phyloP scores from a whole-genome alignment of 352 stramenopile species.

The Phytopythium sindhum region DNA sequence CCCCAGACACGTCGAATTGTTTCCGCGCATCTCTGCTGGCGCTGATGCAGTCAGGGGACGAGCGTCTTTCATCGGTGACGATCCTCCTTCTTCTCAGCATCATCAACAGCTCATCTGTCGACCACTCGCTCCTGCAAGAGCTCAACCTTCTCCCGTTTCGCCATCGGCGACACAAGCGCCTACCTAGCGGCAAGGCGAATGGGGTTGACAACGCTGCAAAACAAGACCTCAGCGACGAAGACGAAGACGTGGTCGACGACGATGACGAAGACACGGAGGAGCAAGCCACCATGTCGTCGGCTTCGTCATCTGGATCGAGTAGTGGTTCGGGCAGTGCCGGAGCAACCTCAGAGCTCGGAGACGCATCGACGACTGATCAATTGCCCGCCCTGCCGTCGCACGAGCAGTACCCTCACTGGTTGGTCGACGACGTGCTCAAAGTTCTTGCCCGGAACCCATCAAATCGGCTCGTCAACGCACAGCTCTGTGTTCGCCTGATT shows the following conservation, averaged over 20 bases:
- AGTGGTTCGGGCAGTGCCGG: background rate
- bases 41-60: slow-evolving; percentile 57
- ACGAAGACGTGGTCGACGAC: slow-evolving; percentile 11
- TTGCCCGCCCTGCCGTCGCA: background rate
- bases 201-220: background rate
- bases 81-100: slow-evolving; percentile 59
- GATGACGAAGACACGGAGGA: slow-evolving; percentile 12
- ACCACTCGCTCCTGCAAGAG: slow-evolving; percentile 61
- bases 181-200: background rate
- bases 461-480: slow-evolving; percentile 47
- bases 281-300: slow-evolving; percentile 15
- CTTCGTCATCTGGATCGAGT: slow-evolving; percentile 13
- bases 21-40: slow-evolving; percentile 64
- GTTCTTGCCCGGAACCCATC: slow-evolving; percentile 48
- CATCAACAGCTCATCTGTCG: slow-evolving; percentile 59
- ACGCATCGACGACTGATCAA: background rate
- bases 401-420: slow-evolving; percentile 40
- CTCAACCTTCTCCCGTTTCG: slow-evolving; percentile 57
- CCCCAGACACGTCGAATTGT: slow-evolving; percentile 28
- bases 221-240: background rate
- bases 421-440: slow-evolving; percentile 43
- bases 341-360: background rate
- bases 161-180: slow-evolving; percentile 25
- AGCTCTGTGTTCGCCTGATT: slow-evolving; percentile 49
- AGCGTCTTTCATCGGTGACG: slow-evolving; percentile 55